Conservation (phyloP, 2,329 filamentous ascomycete species). For the Talaromyces sp. region DNA sequence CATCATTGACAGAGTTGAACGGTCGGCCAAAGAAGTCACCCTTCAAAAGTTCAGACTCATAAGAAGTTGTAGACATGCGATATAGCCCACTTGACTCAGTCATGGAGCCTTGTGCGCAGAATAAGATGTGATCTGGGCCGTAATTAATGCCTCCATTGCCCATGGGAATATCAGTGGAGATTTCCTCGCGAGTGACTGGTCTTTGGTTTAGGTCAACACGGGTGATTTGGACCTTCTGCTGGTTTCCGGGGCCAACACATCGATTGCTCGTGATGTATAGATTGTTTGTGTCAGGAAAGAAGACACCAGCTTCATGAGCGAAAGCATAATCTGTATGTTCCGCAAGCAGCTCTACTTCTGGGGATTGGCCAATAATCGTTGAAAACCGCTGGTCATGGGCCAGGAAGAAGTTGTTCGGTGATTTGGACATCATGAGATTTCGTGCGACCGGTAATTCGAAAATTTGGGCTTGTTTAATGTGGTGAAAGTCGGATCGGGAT, state of each 20-base stretch:
- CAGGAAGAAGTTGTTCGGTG: no score
- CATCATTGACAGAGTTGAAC: slow-evolving; percentile 45
- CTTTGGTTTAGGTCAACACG: background rate
- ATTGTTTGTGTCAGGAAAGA: slow-evolving; percentile 32
- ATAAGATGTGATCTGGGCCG: slow-evolving; percentile 38
- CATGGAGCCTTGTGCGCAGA: slow-evolving; percentile 40
- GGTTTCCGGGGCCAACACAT: slow-evolving; percentile 8
- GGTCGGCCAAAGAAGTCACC: slow-evolving; percentile 41
- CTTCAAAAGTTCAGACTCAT: slow-evolving; percentile 27
- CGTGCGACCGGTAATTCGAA: no score
- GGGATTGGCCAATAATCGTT: background rate
- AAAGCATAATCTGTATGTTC: slow-evolving; percentile 43
- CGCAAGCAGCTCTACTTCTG: background rate
- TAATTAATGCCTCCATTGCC: slow-evolving; percentile 56
- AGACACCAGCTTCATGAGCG: slow-evolving; percentile 53
- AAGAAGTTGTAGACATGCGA: background rate
- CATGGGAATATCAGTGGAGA: slow-evolving; percentile 44
- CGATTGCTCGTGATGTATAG: slow-evolving; percentile 42
- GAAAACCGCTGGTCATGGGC: no score
- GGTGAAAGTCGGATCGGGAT: no score
- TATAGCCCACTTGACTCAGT: slow-evolving; percentile 14
- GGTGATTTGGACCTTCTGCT: slow-evolving; percentile 28
- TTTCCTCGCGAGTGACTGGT: slow-evolving; percentile 16
- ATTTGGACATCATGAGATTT: no score
- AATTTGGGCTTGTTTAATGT: no score